Evolutionary conservation across 257 asterid genomes (phyloP), one percentile per base, ranked within the genome.

Genomic region (Ocimum tenuiflorum): DNA sequence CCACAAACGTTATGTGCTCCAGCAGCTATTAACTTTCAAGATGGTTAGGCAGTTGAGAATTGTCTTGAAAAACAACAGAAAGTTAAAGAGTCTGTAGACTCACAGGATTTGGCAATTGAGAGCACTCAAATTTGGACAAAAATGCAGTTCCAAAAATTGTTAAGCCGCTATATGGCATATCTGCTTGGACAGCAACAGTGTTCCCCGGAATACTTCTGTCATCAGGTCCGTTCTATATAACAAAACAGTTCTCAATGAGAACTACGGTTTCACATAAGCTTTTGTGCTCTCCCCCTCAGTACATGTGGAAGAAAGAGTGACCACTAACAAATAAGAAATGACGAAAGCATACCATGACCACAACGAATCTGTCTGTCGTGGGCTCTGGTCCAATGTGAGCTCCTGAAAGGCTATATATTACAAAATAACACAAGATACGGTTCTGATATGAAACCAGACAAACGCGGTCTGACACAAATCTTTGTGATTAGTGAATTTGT

Each of bases 321-420:
- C 10, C 52, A 20, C 14, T 20, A 36, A 29, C 38, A 51, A 13
- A 63, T 33, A 10, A 9, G 24, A 65, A 9, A 61, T 24, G 22
- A 69, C 20, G 39, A 64, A 52, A 39, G 4, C 33, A 31, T 86
- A 88, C 96, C 95, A 84, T 88, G 63, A 88, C 95, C 31, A 79
- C 95, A 15, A 88, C 86, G 80, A 88, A 88, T 79, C 95, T 76
- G 65, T 88, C 96, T 0, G 96, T 88, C 54, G 96, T 88, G 35
- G 91, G 96, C 84, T 88, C 95, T 15, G 96, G 96, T 61, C 95
- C 96, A 82, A 88, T 88, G 58, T 84, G 87, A 67, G 95, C 88
- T 47, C 96, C 96, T 86, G 70, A n/a, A n/a, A n/a, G n/a, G n/a
- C n/a, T n/a, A n/a, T n/a, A n/a, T n/a, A n/a, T n/a, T n/a, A n/a